A percentile compares a stretch with the other conserved stretches of the same genome.
phyloP scores from a whole-genome alignment of 768 basidiomycete species.

The Arthromyces matolae region DNA sequence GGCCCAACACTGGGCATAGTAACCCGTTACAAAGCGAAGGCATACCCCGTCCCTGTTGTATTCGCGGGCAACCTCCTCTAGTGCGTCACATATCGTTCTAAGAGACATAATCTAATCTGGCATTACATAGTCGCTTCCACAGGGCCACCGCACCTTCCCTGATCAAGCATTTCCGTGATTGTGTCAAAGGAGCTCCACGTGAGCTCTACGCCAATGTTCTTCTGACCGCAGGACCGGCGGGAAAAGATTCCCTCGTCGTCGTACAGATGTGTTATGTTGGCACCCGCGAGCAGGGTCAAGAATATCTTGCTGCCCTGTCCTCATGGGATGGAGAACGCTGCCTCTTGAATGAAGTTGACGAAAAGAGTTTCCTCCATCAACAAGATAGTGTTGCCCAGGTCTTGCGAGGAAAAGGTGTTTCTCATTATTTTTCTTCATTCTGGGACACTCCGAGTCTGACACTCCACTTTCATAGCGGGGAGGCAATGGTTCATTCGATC shows the following conservation, averaged over 20 bases:
- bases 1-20: constrained; percentile 82
- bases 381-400: constrained; percentile 92
- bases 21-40: constrained; percentile 86
- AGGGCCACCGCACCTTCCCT: constrained; percentile 83
- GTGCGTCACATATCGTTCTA: constrained; percentile 40
- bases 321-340: constrained; percentile 89
- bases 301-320: constrained; percentile 74
- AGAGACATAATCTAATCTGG: background rate
- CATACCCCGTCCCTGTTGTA: constrained; percentile 85
- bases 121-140: constrained; percentile 69
- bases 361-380: constrained; percentile 85
- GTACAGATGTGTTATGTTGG: constrained; percentile 92
- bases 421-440: background rate
- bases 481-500: constrained; percentile 92
- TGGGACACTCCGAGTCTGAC: background rate
- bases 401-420: constrained; percentile 71
- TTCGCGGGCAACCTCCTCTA: constrained; percentile 93
- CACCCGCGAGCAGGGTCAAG: constrained; percentile 66
- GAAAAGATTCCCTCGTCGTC: constrained; percentile 81
- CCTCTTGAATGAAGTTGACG: constrained; percentile 84
- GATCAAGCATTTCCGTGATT: constrained; percentile 90
- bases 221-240: constrained; percentile 84
- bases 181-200: constrained; percentile 82
- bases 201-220: constrained; percentile 89
- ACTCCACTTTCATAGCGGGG: constrained; percentile 59